Base-by-base conservation (phyloP, 2,329 filamentous ascomycete species). In the Claviceps sp. region DNA sequence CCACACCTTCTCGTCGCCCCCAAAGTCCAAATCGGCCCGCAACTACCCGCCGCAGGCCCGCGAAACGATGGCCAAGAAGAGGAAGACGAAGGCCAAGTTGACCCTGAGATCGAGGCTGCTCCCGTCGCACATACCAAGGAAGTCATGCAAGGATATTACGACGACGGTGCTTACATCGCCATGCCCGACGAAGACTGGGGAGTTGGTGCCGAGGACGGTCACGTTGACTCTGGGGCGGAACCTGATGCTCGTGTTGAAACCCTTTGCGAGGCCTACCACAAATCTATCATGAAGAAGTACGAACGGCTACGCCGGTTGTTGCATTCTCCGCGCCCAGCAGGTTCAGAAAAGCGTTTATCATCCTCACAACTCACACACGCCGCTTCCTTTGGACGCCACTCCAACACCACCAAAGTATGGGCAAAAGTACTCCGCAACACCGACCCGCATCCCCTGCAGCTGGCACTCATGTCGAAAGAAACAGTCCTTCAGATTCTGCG, bases 81-180 rank as follows among this genome's bases (percentile, higher is more conserved):
- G 50, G 60, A 66, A 30, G 61, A 63, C 9, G 16, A 57, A 7
- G 63, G 67, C 9, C 59, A 63, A n/a, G 26, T 57, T 16, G 50
- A 64, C 3, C 71, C 75, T 54, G 64, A 67, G 49, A 5, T 6
- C 30, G n/a, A 38, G 4, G 18, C 34, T 20, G 24, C 37, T 14
- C 26, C 38, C 16, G 64, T 62, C 37, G 71, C 77, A 43, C 81
- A 81, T 60, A 61, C 71, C 8, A 63, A 71, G 20, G 74, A 75
- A 50, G 78, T 84, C 59, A 70, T 73, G 22, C 69, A 77, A 52
- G 85, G 84, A 11, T 83, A 80, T 61, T 93, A 87, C 63, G 72
- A 81, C 16, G 86, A 95, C 58, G 89, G 88, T 48, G 85, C 87
- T 40, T 95, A 88, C 64, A 79, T 84, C 24, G 85, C 82, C 4